These are phyloP conservation scores for Fusarium robinianum DNA, from an alignment of 2,329 filamentous ascomycete species.

Conservation along the genomic window DNA sequence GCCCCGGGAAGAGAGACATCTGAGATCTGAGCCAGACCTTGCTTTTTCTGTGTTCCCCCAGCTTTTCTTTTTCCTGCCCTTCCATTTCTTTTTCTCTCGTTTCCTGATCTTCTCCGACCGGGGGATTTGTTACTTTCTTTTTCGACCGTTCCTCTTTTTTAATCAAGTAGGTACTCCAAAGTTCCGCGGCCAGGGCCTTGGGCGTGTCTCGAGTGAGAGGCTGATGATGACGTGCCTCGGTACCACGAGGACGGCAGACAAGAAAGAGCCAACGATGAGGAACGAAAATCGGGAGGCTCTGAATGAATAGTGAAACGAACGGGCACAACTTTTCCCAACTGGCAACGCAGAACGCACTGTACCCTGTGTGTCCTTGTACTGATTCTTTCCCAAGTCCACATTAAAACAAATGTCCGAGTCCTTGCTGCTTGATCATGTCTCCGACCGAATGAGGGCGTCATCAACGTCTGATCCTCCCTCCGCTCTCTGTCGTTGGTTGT, in stretches of 20 bases:
- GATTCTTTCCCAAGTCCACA: too few species aligned
- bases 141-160: constrained; percentile 1
- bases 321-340: too few species aligned
- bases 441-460: too few species aligned
- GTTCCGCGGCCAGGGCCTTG: background rate
- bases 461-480: too few species aligned
- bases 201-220: constrained; percentile 4
- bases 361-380: too few species aligned
- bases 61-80: background rate
- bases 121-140: constrained; percentile 6
- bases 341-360: too few species aligned
- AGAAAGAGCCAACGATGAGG: background rate
- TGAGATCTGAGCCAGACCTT: constrained; percentile 1
- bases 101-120: background rate
- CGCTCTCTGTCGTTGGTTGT: too few species aligned
- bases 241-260: constrained; percentile 1
- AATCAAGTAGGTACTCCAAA: background rate
- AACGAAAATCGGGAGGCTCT: too few species aligned
- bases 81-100: background rate
- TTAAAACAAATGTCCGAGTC: too few species aligned
- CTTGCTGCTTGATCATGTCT: too few species aligned
- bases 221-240: constrained; percentile 3
- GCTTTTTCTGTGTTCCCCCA: constrained; percentile 13
- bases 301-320: too few species aligned
- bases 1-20: constrained; percentile 2